A percentile compares a stretch with the other conserved stretches of the same genome.
Evolutionary conservation across 2,329 filamentous ascomycete genomes (phyloP).

Genomic region (Aspergillus sp.): DNA sequence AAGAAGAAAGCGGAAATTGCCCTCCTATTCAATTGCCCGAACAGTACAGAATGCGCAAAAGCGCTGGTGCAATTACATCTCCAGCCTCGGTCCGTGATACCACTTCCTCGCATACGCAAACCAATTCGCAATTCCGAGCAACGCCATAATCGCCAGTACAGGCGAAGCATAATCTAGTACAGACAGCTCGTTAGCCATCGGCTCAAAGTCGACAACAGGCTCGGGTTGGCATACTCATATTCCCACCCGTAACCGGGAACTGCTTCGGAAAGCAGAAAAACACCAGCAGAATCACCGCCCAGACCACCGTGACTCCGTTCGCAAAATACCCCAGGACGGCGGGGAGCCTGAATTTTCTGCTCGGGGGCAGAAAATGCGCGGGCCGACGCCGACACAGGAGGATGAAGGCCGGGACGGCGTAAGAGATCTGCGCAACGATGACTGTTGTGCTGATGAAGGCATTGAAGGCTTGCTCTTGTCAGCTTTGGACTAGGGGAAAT

Average conservation of each 20-base stretch:
- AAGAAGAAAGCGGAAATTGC: too few relatives aligned
- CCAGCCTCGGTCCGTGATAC: slow-evolving; percentile 14
- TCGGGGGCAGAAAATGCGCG: slow-evolving; percentile 9
- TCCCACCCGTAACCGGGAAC: slow-evolving; percentile 11
- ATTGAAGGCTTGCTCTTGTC: slow-evolving; percentile 11
- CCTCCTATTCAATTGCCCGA: slow-evolving; percentile 1
- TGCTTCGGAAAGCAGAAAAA: slow-evolving; percentile 13
- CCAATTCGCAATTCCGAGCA: slow-evolving; percentile 12
- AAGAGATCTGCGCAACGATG: slow-evolving; percentile 15
- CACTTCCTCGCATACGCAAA: slow-evolving; percentile 10
- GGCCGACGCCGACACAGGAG: slow-evolving; percentile 9
- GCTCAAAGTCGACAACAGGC: neutral
- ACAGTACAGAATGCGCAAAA: neutral
- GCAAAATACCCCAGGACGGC: slow-evolving; percentile 9
- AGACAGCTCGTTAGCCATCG: too few relatives aligned
- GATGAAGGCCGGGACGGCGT: slow-evolving; percentile 11
- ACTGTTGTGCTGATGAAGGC: slow-evolving; percentile 16
- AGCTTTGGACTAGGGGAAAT: neutral
- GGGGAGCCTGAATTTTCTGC: slow-evolving; percentile 8
- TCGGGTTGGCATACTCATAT: slow-evolving; percentile 14
- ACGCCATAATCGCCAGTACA: slow-evolving; percentile 10
- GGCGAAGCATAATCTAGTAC: slow-evolving; percentile 13
- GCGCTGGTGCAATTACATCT: slow-evolving; percentile 3
- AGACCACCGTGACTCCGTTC: slow-evolving; percentile 8
- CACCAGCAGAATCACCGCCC: slow-evolving; percentile 12